Evolutionary conservation across 177 flowering plant genomes (phyloP).

Genomic region (Tripterygium wilfordii): DNA sequence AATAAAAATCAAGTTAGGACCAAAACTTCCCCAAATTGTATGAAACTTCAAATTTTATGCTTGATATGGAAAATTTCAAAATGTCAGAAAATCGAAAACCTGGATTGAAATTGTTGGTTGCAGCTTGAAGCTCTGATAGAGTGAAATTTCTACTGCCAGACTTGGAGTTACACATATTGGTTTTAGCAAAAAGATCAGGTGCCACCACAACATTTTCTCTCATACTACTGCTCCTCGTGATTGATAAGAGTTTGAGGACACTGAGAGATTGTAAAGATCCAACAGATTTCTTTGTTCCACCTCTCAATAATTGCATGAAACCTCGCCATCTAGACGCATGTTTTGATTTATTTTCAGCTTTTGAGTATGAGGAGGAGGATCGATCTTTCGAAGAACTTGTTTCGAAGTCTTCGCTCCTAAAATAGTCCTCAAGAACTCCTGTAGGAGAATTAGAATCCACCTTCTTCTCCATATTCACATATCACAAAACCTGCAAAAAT

Average conservation of each 20-base stretch:
- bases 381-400: slow-evolving; percentile 25
- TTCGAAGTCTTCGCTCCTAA: slow-evolving; percentile 39
- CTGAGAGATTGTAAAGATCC: slow-evolving; percentile 15
- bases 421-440: slow-evolving; percentile 46
- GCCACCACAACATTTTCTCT: slow-evolving; percentile 15
- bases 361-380: slow-evolving; percentile 7
- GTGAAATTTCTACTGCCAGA: slow-evolving; percentile 38
- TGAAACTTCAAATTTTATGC: too few relatives aligned
- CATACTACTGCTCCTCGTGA: slow-evolving; percentile 34
- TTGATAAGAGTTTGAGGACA: slow-evolving; percentile 16
- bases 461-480: slow-evolving; percentile 21
- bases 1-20: neutral
- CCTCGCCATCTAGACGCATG: slow-evolving; percentile 19
- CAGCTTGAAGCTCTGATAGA: slow-evolving; percentile 42
- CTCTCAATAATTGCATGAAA: slow-evolving; percentile 15
- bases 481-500: neutral
- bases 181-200: slow-evolving; percentile 3
- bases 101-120: slow-evolving; percentile 47
- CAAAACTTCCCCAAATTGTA: neutral
- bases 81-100: slow-evolving; percentile 29
- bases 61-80: too few relatives aligned
- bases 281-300: slow-evolving; percentile 12
- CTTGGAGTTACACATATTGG: slow-evolving; percentile 16
- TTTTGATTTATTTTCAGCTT: slow-evolving; percentile 9
- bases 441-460: slow-evolving; percentile 27